Base-by-base conservation (phyloP, 2,329 filamentous ascomycete genomes). In the Penicillium sp. region DNA sequence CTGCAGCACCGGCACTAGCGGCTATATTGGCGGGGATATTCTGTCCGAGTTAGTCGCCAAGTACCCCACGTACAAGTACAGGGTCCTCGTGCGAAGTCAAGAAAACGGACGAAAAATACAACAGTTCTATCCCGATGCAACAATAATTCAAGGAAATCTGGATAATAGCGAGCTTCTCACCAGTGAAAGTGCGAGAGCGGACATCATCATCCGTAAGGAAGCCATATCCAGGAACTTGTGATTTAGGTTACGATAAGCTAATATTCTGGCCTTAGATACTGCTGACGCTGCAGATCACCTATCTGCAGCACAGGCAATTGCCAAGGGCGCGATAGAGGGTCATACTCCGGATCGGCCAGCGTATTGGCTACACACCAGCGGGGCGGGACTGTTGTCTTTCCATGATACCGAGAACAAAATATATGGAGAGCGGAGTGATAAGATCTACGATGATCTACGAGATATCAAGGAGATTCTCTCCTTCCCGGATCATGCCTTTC, bases 1-100 rank as follows among this genome's bases (percentile, higher is more conserved):
- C 2, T 14, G 13, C 31, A 51, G 49, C 31, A 51, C 49, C 19
- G 49, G 49, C 2, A 31, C 34, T 9, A 51, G 70, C 23, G 67
- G 73, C 31, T 62, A 66, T n/a, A 64, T 68, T 40, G 71, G 69
- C 21, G 68, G 69, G 37, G 67, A 70, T 42, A 68, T 77, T 44
- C 72, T 78, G 67, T 70, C 66, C 19, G 73, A 78, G 54, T 67
- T 79, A 21, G 56, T 78, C 37, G 55, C 66, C 40, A 42, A 51
- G 19, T 46, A 59, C 26, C 52, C 55, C 5, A 14, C 49, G 1
- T n/a, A 52, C n/a, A 33, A 45, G 6, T 51, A 51, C 21, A 26
- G 50, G 21, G n/a, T 48, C 1, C 51, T 61, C 3, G 53, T 54
- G 7, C 56, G 58, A 10, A 50, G 37, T 6, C 8, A 34, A 9